phyloP scores from a whole-genome alignment of 2,329 filamentous ascomycete genomes.

The Fonsecaea multimorphosa region DNA sequence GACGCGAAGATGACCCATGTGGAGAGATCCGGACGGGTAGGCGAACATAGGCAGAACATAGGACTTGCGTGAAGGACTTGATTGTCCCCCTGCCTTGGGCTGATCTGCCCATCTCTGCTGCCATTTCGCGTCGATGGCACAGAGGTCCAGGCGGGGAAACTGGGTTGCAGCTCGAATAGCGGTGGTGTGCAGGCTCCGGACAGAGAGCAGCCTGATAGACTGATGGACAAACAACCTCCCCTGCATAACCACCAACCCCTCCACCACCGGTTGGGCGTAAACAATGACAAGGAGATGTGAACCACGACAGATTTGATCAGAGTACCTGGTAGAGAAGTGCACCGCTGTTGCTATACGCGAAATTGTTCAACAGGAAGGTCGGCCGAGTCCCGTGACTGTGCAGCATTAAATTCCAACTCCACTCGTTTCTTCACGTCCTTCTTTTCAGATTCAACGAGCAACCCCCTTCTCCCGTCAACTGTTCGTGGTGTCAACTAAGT shows the following conservation, averaged over 20 bases:
- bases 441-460: neutral
- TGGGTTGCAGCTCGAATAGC: slow-evolving; percentile 14
- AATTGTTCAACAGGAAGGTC: neutral
- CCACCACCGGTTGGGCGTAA: slow-evolving; percentile 13
- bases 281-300: neutral
- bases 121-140: slow-evolving; percentile 61
- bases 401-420: neutral
- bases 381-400: neutral
- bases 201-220: slow-evolving; percentile 15
- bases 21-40: slow-evolving; percentile 84
- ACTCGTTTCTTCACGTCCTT: neutral
- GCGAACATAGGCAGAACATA: slow-evolving; percentile 93
- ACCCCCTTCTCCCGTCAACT: neutral
- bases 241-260: slow-evolving; percentile 29
- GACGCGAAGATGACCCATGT: slow-evolving; percentile 85
- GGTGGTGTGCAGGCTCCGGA: slow-evolving; percentile 22
- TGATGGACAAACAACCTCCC: slow-evolving; percentile 7
- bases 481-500: neutral
- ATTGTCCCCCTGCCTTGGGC: neutral
- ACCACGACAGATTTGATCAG: neutral
- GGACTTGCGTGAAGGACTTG: slow-evolving; percentile 46
- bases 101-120: slow-evolving; percentile 54
- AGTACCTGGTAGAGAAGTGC: neutral
- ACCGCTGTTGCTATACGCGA: neutral
- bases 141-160: slow-evolving; percentile 49